phyloP scores from a whole-genome alignment of 208 protist genomes.

The Naegleria gruberi region DNA sequence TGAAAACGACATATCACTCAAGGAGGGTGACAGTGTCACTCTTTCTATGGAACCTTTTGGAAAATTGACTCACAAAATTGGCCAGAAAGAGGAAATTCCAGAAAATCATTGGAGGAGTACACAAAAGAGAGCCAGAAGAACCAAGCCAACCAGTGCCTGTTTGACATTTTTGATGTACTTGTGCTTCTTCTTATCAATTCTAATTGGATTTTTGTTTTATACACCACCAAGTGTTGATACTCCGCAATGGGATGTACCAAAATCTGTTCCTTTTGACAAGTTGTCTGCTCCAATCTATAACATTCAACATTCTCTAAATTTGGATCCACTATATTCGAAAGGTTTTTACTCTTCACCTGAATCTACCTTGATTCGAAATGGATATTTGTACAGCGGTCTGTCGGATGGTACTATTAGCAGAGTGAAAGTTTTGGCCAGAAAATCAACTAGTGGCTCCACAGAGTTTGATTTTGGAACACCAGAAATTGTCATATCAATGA shows the following conservation, averaged over 20 bases:
- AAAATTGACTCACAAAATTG: neutral
- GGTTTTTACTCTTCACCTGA: neutral
- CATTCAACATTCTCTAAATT: neutral
- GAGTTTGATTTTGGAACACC: neutral
- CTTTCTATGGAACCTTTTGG: neutral
- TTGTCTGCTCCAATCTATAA: neutral
- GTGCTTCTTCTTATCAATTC: neutral
- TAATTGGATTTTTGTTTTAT: neutral
- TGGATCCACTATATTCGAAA: too few species aligned
- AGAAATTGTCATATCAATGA: neutral
- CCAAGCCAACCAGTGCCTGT: neutral
- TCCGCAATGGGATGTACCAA: neutral
- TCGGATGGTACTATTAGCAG: neutral
- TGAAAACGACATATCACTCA: neutral
- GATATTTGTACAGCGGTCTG: neutral
- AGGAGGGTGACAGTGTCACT: neutral
- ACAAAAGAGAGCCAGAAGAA: neutral
- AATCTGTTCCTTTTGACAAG: neutral
- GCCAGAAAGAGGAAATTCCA: neutral
- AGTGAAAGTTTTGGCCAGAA: neutral
- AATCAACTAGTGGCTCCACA: neutral
- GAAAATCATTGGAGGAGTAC: neutral
- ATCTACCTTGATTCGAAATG: neutral
- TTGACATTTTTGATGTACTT: neutral
- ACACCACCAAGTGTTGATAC: neutral